phyloP scores from a whole-genome alignment of 2,329 filamentous ascomycete genomes.

The Alternaria sp. region DNA sequence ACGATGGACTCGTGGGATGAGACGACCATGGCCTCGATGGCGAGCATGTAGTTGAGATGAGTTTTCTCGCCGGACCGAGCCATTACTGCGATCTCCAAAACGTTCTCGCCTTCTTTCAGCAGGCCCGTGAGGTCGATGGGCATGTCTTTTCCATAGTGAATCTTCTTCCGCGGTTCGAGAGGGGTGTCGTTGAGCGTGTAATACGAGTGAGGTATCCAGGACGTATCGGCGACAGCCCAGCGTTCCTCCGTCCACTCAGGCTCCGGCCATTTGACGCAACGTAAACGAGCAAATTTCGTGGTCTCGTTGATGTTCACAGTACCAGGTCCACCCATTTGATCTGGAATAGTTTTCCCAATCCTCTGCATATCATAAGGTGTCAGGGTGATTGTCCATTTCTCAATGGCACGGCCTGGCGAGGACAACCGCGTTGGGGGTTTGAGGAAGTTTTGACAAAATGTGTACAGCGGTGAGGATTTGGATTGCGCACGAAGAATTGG shows the following conservation, averaged over 20 bases:
- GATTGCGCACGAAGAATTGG: constrained; percentile 52
- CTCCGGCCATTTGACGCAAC: constrained; percentile 62
- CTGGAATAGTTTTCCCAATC: constrained; percentile 46
- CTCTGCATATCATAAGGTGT: constrained; percentile 42
- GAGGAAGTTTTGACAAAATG: constrained; percentile 62
- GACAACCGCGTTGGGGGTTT: constrained; percentile 54
- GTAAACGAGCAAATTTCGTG: constrained; percentile 70
- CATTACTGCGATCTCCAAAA: constrained; percentile 57
- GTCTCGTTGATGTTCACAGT: constrained; percentile 54
- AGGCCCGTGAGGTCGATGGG: constrained; percentile 74
- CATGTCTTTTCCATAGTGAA: constrained; percentile 76
- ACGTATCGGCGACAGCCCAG: constrained; percentile 70
- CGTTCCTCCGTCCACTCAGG: constrained; percentile 49
- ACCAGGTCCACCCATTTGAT: constrained; percentile 32
- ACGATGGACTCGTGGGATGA: constrained; percentile 51
- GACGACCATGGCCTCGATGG: constrained; percentile 72
- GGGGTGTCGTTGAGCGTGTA: constrained; percentile 68
- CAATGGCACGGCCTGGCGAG: constrained; percentile 46
- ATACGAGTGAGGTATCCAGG: constrained; percentile 74
- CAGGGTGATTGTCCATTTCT: constrained; percentile 57
- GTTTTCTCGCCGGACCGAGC: constrained; percentile 39
- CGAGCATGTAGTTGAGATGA: constrained; percentile 64
- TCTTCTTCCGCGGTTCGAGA: constrained; percentile 67
- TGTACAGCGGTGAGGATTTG: constrained; percentile 55
- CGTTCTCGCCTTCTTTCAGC: constrained; percentile 67